Base-by-base conservation (phyloP, 306 rosid species). In the Pyrus betulifolia region DNA sequence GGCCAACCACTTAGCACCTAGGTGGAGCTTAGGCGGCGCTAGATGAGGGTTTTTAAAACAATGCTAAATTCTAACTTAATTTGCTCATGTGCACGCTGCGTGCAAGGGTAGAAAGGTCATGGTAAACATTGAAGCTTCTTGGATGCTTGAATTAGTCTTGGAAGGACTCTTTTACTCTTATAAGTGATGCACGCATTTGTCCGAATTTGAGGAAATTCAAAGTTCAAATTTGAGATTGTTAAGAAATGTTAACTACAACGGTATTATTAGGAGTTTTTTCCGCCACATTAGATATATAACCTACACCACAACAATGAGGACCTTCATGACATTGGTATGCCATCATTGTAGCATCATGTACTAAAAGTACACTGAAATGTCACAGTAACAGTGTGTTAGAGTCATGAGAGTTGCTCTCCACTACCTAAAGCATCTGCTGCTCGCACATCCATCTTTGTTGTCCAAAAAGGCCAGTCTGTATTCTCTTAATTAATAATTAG, bases 1-100 rank as follows among this genome's bases (percentile, higher is more conserved):
- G 45, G 0, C 0, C 1, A 40, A 0, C 1, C 11, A 11, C 0
- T 12, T 40, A 40, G 3, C 12, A 12, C 45, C 1, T 2, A 33
- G 1, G 35, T 0, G 6, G 33, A 2, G 5, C 44, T 3, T 8
- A 31, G 33, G 33, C 4, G 4, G 35, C 7, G 0, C 35, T 33
- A 33, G 35, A 1, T 3, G 0, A 3, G 12, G 1, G 2, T 40
- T 40, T 40, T 40, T 40, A 40, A 2, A 40, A 40, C 45, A 40
- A 12, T 9, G 12, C 54, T 49, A 35, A 35, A 49, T 49, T 17
- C 54, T 49, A 49, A 49, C 54, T 49, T 4, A 49, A 49, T 49
- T 49, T 49, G 21, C 54, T 9, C 45, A 40, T 40, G 45, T 40
- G 45, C 3, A 3, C 12, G 0, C 12, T 40, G 10, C 12, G 45